Base-by-base conservation (phyloP, 306 rosid genomes). In the Castanea mollissima region DNA sequence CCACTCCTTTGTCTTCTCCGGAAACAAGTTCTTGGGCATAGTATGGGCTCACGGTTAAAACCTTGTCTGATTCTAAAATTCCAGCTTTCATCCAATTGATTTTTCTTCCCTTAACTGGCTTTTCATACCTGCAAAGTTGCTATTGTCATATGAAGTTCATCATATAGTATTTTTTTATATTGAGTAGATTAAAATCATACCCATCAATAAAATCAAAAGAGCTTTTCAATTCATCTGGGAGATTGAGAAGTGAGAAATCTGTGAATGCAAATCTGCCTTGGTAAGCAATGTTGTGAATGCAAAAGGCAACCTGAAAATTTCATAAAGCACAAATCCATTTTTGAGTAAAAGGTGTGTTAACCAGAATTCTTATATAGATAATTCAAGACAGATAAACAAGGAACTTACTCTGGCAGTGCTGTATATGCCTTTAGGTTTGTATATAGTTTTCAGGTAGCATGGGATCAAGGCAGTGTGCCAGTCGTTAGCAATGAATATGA, bases 261-360 rank as follows among this genome's bases (percentile, higher is more conserved):
- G 74, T 27, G 2, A 80, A 90, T 60, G 88, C 79, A 59, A 92
- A 92, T 90, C 97, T 87, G 7, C 97, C 97, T 84, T 90, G 97
- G 84, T 90, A 90, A 52, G 95, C 97, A 78, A 92, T 92, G 89
- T 92, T 90, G 89, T 92, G 97, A 72, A 92, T 89, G 84, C 97
- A 90, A 69, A 83, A 90, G 54, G 83, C 89, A 15, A 90, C 97
- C 97, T 92, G 79, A 29, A 34, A 78, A 69, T 63, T 55, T 55
- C 18, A 83, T 15, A 51, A 81, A 23, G 71, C 73, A 68, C 35
- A 76, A 69, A 35, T 27, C 76, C 70, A 70, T 18, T 54, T 69
- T 49, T 44, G 32, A 52, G 68, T 69, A n/a, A 71, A 63, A 56
- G 29, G n/a, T n/a, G 64, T 58, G 54, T 79, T 71, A 52, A 19